Base-by-base conservation (phyloP, 2,329 filamentous ascomycete species). In the Talaromyces amestolkiae region DNA sequence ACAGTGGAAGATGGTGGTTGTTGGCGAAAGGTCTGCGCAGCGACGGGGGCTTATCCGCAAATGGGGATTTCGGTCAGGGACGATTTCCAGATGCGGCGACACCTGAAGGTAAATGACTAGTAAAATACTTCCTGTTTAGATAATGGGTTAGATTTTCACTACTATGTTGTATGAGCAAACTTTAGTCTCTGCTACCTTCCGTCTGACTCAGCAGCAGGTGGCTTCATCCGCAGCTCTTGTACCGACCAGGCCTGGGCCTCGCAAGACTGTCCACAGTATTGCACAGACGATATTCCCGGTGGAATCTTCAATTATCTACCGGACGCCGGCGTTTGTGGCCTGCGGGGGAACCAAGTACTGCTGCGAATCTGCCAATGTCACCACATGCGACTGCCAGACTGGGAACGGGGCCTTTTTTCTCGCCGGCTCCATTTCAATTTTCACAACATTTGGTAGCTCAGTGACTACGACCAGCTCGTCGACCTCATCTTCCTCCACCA, bases 211-310 rank as follows among this genome's bases (percentile, higher is more conserved):
- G 51, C 51, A 54, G 51, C 33, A 54, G 51, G 51, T 8, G 51
- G 51, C 27, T 54, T 54, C 6, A 54, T 54, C 27, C 51, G 51
- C 27, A 27, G 51, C 24, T 54, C 51, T 35, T 54, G 51, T 33
- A 54, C 51, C 51, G 51, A 54, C 27, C 22, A 54, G 15, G 35
- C 27, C 13, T 54, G 51, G 51, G 51, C 51, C 5, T 54, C 51
- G 27, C 51, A 27, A 33, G 51, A 54, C 51, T 54, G 51, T 54
- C 51, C 51, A 17, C 51, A 54, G 51, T 54, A 54, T n/a, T 54
- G 51, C 27, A 54, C 24, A 54, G 51, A 54, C 27, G 51, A 54
- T 31, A 54, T 54, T 8, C 51, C 51, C 27, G 51, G 27, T 5
- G 51, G 51, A 9, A 54, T 54, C 1, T 54, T 54, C 33, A 54